Percentiles rank a stretch among this genome's conserved stretches.
phyloP scores from a whole-genome alignment of 78 protist genomes.

The Acrasis kona region DNA sequence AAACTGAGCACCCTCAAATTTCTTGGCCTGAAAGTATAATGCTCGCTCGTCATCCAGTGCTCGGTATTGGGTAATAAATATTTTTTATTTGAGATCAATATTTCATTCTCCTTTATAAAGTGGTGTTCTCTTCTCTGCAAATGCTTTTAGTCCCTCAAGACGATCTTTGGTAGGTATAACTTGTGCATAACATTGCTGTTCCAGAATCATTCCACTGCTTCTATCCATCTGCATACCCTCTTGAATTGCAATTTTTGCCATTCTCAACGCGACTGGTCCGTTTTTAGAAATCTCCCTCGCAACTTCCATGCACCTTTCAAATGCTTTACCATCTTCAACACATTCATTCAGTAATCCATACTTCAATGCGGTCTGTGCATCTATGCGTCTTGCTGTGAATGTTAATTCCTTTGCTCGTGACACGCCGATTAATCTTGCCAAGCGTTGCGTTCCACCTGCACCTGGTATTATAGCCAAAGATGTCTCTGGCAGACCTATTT shows the following conservation, averaged over 20 bases:
- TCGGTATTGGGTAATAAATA: too few species aligned
- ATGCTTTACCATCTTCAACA: background rate
- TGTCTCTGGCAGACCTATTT: constrained; percentile 76
- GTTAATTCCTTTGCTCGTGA: constrained; percentile 64
- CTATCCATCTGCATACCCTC: constrained; percentile 52
- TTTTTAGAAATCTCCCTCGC: background rate
- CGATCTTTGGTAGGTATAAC: constrained; percentile 79
- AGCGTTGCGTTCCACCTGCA: constrained; percentile 89
- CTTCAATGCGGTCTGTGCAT: constrained; percentile 13
- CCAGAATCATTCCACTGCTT: constrained; percentile 63
- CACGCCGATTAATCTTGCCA: constrained; percentile 60
- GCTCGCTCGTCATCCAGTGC: too few species aligned
- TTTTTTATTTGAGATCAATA: too few species aligned
- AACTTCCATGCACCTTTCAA: background rate
- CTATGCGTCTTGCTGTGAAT: constrained; percentile 43
- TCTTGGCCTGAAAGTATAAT: too few species aligned
- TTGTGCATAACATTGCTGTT: constrained; percentile 68
- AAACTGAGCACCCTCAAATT: too few species aligned
- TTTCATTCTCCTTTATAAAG: constrained; percentile 64
- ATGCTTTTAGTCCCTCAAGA: constrained; percentile 65
- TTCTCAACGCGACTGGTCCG: constrained; percentile 69
- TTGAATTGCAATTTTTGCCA: constrained; percentile 71
- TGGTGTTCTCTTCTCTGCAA: constrained; percentile 66
- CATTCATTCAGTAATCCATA: constrained; percentile 22
- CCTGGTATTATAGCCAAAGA: constrained; percentile 84